phyloP scores from a whole-genome alignment of 2,329 filamentous ascomycete genomes.

The Scytalidium lignicola region DNA sequence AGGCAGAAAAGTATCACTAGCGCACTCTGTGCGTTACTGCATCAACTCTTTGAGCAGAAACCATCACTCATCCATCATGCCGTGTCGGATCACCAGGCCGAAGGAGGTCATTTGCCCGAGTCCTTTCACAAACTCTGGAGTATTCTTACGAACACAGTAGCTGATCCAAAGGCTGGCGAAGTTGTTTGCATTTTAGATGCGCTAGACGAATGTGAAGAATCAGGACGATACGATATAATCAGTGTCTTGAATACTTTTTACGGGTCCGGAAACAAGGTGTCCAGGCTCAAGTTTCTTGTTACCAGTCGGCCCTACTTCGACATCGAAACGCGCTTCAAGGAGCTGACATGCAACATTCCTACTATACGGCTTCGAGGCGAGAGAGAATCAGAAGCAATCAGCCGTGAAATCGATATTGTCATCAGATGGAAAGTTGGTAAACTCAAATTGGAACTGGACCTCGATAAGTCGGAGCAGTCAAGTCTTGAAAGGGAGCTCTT shows the following conservation, averaged over 20 bases:
- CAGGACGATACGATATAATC: too few relatives aligned
- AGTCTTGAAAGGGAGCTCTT: slow-evolving; percentile 3
- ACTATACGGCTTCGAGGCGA: slow-evolving; percentile 5
- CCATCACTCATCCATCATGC: slow-evolving; percentile 30
- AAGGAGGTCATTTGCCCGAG: slow-evolving; percentile 24
- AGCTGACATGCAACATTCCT: not conserved
- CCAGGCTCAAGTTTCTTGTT: slow-evolving; percentile 24
- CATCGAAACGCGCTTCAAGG: slow-evolving; percentile 1
- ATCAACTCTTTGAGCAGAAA: slow-evolving; percentile 32
- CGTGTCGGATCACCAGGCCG: slow-evolving; percentile 15
- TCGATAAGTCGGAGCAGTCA: not conserved
- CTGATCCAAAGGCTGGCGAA: slow-evolving; percentile 23
- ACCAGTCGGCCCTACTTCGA: slow-evolving; percentile 8
- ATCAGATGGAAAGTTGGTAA: slow-evolving; percentile 3
- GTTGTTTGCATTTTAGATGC: slow-evolving; percentile 35
- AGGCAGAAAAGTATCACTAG: slow-evolving; percentile 30
- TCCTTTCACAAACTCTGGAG: slow-evolving; percentile 26
- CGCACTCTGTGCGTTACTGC: slow-evolving; percentile 35
- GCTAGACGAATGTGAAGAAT: slow-evolving; percentile 32
- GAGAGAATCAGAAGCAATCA: slow-evolving; percentile 5
- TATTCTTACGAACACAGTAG: slow-evolving; percentile 24
- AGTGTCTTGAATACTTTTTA: too few relatives aligned
- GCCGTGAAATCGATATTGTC: slow-evolving; percentile 6
- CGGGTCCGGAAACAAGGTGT: not conserved
- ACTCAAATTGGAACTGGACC: not conserved